Evolutionary conservation across 345 rosid genomes (phyloP).

Genomic region (Isatis tinctoria): DNA sequence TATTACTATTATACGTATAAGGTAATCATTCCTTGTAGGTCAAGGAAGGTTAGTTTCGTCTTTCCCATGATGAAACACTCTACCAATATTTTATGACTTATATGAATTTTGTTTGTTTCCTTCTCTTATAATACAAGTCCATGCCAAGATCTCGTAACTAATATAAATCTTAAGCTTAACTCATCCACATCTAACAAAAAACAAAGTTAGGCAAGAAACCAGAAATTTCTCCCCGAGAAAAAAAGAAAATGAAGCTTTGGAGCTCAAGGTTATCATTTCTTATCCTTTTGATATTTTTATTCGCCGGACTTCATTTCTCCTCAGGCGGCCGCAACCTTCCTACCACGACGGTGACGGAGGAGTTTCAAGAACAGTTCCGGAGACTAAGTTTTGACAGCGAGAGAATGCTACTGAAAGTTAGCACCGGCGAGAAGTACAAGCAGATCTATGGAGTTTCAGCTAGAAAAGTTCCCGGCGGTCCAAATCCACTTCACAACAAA

Average conservation of each 20-base stretch:
- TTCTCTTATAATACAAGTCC: conserved; percentile 3
- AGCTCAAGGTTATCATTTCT: conserved; percentile 9
- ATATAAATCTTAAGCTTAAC: conserved; percentile 12
- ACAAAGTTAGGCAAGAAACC: neutral
- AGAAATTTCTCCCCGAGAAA: neutral
- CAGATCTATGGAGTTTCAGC: conserved; percentile 21
- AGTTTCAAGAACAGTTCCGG: conserved; percentile 8
- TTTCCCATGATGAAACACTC: neutral
- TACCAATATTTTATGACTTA: neutral
- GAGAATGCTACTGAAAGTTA: neutral
- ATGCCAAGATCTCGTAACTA: conserved; percentile 16
- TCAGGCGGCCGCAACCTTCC: conserved; percentile 8
- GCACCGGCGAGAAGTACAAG: conserved; percentile 3
- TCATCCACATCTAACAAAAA: neutral
- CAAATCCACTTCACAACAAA: conserved; percentile 32
- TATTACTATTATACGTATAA: neutral
- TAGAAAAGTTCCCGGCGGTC: conserved; percentile 20
- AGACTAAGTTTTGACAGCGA: neutral
- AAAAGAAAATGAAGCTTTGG: conserved; percentile 13
- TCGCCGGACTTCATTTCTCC: neutral
- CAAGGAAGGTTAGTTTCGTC: conserved; percentile 23
- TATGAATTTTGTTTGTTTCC: conserved; percentile 2
- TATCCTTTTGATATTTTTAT: conserved; percentile 2
- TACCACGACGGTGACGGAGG: neutral
- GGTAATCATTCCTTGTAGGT: neutral